Percentiles rank a stretch among this genome's conserved stretches.
Evolutionary conservation across 768 basidiomycete genomes (phyloP).

Genomic region (Rhodocollybia butyracea): DNA sequence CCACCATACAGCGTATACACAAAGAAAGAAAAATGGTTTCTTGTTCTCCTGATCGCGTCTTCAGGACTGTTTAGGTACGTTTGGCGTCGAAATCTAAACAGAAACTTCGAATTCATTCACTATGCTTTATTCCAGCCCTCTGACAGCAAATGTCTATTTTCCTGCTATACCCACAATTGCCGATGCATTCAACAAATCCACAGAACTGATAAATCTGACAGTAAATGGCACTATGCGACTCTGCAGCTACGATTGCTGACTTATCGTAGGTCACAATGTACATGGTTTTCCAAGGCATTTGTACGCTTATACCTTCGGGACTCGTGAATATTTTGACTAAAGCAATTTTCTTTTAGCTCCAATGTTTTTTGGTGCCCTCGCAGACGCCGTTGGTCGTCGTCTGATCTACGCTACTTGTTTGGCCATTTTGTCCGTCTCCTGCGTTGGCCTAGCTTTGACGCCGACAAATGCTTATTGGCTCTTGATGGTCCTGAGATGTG

Average conservation of each 20-base stretch:
- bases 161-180: slow-evolving; percentile 74
- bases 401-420: slow-evolving; percentile 64
- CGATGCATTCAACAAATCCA: slow-evolving; percentile 56
- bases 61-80: slow-evolving; percentile 62
- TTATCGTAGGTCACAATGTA: slow-evolving; percentile 56
- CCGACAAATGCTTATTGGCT: slow-evolving; percentile 69
- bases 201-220: slow-evolving; percentile 75
- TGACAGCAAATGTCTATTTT: slow-evolving; percentile 76
- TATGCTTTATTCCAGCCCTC: slow-evolving; percentile 39
- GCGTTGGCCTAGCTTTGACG: slow-evolving; percentile 53
- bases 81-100: not conserved
- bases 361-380: slow-evolving; percentile 69
- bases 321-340: slow-evolving; percentile 3
- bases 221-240: slow-evolving; percentile 29
- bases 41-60: slow-evolving; percentile 52
- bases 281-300: slow-evolving; percentile 64
- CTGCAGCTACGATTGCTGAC: not conserved
- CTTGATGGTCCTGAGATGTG: slow-evolving; percentile 37
- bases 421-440: slow-evolving; percentile 58
- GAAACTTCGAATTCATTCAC: not conserved
- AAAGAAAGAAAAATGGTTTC: slow-evolving; percentile 59
- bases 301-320: slow-evolving; percentile 28
- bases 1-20: slow-evolving; percentile 51
- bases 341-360: slow-evolving; percentile 38
- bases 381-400: slow-evolving; percentile 63